Base-by-base conservation (phyloP, 2,329 filamentous ascomycete species). In the Colletotrichum spinosum region DNA sequence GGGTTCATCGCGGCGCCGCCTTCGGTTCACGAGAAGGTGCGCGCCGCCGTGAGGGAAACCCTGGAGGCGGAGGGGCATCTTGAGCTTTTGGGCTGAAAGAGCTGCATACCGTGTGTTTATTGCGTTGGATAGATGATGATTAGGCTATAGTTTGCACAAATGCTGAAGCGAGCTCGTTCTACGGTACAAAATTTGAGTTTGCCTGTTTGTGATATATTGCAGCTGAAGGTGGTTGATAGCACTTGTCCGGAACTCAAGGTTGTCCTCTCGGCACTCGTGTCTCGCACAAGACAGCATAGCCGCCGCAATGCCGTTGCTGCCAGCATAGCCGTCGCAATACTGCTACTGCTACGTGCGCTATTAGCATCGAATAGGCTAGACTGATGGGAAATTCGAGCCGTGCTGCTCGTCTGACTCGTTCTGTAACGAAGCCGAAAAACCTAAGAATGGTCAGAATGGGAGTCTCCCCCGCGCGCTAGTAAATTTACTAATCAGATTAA, bases 1-100 rank as follows among this genome's bases (percentile, higher is more conserved):
- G 86, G 86, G 2, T 87, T 88, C 49, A 80, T 88, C 5, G 86
- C 84, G 0, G 85, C 85, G 2, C 82, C 85, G 8, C 73, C 67
- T 15, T 72, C 71, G 6, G 55, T 83, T 7, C 85, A 88, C 65
- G 76, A 46, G 0, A 57, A 68, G 2, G 82, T 88, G 2, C 70
- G 87, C 69, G 72, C 70, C 33, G 73, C 72, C 0, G 75, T 80
- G 7, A 75, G 75, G 11, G 71, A 75, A 8, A 74, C 75, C 1
- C 53, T 82, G 39, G 70, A 66, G 34, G 72, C 75, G n/a, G 68
- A 77, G 54, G 75, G 75, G 4, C 76, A 74, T 57, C 70, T 68
- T 3, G 66, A 78, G 38, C 65, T 80, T 9, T 67, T 78, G 37
- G 61, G 60, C 6, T 57, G 46, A 34, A 37, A 5, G 25, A 25